Conservation (phyloP, 345 rosid genomes). For the Populus deltoides region DNA sequence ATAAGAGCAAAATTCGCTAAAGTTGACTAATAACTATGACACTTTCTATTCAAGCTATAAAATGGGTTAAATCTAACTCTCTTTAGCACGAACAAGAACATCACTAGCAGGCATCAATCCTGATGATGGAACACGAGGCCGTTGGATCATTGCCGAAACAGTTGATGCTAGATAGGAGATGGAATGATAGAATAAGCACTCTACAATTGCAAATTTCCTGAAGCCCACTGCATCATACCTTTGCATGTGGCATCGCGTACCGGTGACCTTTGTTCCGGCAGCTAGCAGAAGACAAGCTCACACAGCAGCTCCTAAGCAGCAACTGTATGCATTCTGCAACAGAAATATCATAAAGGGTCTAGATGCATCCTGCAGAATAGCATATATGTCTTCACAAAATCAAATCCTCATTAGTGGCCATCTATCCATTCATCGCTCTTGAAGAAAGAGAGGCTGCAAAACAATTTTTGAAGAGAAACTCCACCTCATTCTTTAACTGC, state of each 20-base stretch:
- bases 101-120: constrained; percentile 88
- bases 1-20: neutral
- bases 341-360: neutral
- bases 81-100: constrained; percentile 77
- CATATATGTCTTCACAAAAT: neutral
- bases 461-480: neutral
- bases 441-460: neutral
- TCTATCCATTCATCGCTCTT: neutral
- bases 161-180: neutral
- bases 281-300: constrained; percentile 79
- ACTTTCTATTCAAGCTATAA: neutral
- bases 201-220: neutral
- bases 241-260: constrained; percentile 85
- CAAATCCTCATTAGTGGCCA: neutral
- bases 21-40: neutral
- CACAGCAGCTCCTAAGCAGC: constrained; percentile 74
- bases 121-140: constrained; percentile 78
- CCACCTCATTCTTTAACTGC: constrained; percentile 67
- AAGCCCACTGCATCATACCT: constrained; percentile 40
- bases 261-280: constrained; percentile 78
- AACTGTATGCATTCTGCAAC: constrained; percentile 68
- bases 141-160: constrained; percentile 74
- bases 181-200: neutral
- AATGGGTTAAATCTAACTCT: constrained; percentile 48
- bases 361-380: neutral